Base-by-base conservation (phyloP, 1,284 basidiomycete species). In the Stygiomarasmius scandens region DNA sequence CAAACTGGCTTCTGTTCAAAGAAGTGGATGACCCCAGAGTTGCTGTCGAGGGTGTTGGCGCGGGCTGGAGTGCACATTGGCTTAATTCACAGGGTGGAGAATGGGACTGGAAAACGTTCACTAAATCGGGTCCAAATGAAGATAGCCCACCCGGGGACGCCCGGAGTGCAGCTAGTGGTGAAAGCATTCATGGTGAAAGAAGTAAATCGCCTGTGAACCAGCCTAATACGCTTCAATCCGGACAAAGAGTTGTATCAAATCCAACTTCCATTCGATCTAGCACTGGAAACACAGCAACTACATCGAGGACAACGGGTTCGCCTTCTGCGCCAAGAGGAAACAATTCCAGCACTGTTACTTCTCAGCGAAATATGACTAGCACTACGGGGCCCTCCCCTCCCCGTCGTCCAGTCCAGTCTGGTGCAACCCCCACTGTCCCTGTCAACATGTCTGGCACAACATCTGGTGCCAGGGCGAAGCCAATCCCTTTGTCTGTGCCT, bases 31-130 rank as follows among this genome's bases (percentile, higher is more conserved):
- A 89, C 60, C 83, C 86, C 10, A 77, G 87, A 22, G 70, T 75
- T 23, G 86, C 84, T 14, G 81, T 88, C 34, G 82, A 86, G 60
- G 82, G 84, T 11, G 76, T 86, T 43, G 84, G 82, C 19, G 78
- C 77, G 23, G 84, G 82, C 22, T 88, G 86, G 85, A 87, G 81
- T 63, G 81, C 79, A 9, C 80, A 78, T 55, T 86, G 84, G 75
- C 66, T 87, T 27, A 75, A 72, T 57, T 68, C 76, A 1, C 71
- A 75, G 12, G 79, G 78, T n/a, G 74, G 77, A 47, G 85, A 87
- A 68, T 89, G 84, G 88, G 87, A 84, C 59, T 90, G 89, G 87
- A 86, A 82, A 69, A 79, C 77, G 0, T 81, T 87, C 61, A 73
- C 72, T 56, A 85, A 80, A 65, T 69, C 68, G 29, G 71, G 73